These are phyloP conservation scores for Aspergillus mulundensis DNA, from an alignment of 495 filamentous ascomycete genomes.

Conservation along the genomic window DNA sequence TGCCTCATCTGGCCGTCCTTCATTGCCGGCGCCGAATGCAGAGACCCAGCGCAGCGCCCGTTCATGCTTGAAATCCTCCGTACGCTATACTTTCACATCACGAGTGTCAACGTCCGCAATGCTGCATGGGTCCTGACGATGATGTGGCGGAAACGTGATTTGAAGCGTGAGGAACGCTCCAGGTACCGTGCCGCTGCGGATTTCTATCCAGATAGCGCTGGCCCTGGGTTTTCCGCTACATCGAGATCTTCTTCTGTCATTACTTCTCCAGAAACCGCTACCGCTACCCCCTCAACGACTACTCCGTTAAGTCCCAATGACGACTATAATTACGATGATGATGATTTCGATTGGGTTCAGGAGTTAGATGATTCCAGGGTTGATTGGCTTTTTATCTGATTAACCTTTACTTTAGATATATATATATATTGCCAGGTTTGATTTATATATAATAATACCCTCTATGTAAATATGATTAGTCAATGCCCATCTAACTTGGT, in stretches of 20 bases:
- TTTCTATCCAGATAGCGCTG: background rate
- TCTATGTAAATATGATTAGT: background rate
- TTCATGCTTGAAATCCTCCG: constrained; percentile 35
- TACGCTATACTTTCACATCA: constrained; percentile 36
- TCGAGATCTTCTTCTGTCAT: constrained; percentile 2
- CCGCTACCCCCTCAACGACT: constrained; percentile 1
- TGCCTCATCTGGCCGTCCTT: constrained; percentile 48
- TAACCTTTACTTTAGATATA: background rate
- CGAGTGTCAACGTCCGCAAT: constrained; percentile 44
- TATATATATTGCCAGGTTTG: background rate
- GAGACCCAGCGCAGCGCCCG: constrained; percentile 30
- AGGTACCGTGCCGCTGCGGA: background rate
- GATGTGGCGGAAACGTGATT: constrained; percentile 47
- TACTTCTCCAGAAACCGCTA: constrained; percentile 3
- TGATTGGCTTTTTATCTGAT: constrained; percentile 47
- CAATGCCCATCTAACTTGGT: background rate
- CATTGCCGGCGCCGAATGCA: constrained; percentile 45
- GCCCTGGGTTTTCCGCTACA: background rate
- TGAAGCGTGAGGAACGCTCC: constrained; percentile 17
- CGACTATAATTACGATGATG: constrained; percentile 24
- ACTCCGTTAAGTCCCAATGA: constrained; percentile 13
- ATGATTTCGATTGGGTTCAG: constrained; percentile 45
- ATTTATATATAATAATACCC: background rate
- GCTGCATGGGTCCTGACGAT: constrained; percentile 44
- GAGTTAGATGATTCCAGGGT: constrained; percentile 41